A percentile compares a stretch with the other conserved stretches of the same genome.
These are phyloP conservation scores for Melocanna baccifera DNA, from an alignment of 176 grass and related monocot genomes.

Conservation along the genomic window DNA sequence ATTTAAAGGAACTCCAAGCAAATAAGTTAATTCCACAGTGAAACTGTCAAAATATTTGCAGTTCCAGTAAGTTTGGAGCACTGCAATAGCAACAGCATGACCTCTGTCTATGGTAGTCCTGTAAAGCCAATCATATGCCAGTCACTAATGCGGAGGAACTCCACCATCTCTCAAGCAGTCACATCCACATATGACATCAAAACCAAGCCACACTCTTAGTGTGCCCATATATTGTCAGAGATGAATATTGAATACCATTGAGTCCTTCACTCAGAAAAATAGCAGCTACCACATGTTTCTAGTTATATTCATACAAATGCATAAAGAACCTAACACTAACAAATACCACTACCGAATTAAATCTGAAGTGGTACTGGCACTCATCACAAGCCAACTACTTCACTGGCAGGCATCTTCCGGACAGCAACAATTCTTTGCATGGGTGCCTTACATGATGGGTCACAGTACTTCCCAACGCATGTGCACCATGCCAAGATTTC, in stretches of 20 bases:
- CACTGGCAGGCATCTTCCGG: neutral
- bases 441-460: conserved; percentile 1
- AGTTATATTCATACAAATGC: neutral
- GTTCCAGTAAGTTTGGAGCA: neutral
- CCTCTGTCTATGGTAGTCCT: neutral
- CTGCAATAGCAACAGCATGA: neutral
- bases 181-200: neutral
- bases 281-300: neutral
- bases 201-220: neutral
- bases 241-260: neutral
- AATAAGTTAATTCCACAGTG: neutral
- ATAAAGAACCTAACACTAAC: neutral
- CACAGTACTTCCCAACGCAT: neutral
- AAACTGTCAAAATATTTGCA: neutral
- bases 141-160: neutral
- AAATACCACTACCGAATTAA: neutral
- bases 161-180: neutral
- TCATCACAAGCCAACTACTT: neutral
- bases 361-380: neutral
- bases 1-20: neutral
- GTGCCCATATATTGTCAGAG: neutral
- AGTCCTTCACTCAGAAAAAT: conserved; percentile 1
- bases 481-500: neutral
- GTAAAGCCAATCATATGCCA: neutral
- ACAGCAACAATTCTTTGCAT: neutral